Evolutionary conservation across 2,329 filamentous ascomycete genomes (phyloP), one percentile per base, ranked within the genome.

Genomic region (Cladorrhinum sp.): DNA sequence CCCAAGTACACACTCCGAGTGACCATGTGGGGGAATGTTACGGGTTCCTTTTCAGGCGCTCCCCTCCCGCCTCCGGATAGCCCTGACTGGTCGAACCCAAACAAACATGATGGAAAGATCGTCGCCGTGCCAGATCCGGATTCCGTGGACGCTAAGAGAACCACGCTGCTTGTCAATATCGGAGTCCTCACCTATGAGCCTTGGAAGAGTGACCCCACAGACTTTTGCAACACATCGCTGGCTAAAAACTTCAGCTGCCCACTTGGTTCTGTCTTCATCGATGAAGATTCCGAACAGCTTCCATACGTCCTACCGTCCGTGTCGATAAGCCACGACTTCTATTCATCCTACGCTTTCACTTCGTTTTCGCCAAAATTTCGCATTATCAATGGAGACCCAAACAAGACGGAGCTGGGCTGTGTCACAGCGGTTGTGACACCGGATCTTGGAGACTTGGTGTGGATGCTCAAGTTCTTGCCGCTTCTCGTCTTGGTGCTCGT

Each of bases 21-120:
- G 58, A 95, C 87, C 1, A 83, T 96, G 51, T 98, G 92, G 78
- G 93, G 93, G 55, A 97, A 98, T 74, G 92, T 98, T 27, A 90
- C 88, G 8, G 95, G 95, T 51, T 85, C 88, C 55, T 80, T 83
- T 50, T 79, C 80, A 2, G 71, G 76, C 12, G 77, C 78, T n/a
- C 62, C 75, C 2, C 83, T 92, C 57, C 92, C 91, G 32, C 69
- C 83, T 0, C 75, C 81, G 18, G 74, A 81, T 67, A 82, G 85
- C 70, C 74, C 84, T 0, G 76, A 79, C 51, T 91, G 92, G 90
- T 72, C 67, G 2, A 79, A 95, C 70, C 70, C 79, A 1, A 83
- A 81, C 36, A 72, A 80, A 53, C 86, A 82, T 57, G 77, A 80
- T 63, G 91, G 92, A 71, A 97, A 97, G 79, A 96, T 97, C 61